Evolutionary conservation across 192 early-diverging fungal species (phyloP).

Genomic region (Chytriomyces sp.): DNA sequence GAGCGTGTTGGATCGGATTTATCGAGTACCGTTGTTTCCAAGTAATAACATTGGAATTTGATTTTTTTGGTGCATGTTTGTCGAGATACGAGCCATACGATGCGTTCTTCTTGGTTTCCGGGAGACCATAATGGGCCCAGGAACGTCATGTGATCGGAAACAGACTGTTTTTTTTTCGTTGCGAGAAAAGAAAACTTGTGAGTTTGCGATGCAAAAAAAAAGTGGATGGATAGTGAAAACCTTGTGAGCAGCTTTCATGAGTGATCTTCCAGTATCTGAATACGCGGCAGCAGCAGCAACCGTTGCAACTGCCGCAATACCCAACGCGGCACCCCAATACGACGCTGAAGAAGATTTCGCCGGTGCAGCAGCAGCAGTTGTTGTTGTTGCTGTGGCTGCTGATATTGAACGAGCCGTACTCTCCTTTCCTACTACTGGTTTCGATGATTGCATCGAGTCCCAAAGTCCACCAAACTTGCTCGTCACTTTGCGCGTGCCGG

Average conservation of each 20-base stretch:
- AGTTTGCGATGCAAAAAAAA: no score
- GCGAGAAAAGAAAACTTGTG: background rate
- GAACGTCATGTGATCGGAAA: slow-evolving; percentile 5
- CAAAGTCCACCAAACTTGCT: background rate
- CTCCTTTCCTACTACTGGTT: background rate
- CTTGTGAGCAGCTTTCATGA: no score
- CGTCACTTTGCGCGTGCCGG: slow-evolving; percentile 44
- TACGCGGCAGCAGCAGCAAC: slow-evolving; percentile 13
- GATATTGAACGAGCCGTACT: background rate
- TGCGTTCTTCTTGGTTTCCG: slow-evolving; percentile 11
- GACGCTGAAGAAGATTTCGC: background rate
- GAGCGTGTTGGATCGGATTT: background rate
- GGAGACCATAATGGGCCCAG: slow-evolving; percentile 24
- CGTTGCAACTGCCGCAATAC: background rate
- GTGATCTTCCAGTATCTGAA: background rate
- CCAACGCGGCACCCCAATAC: background rate
- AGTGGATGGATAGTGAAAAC: no score
- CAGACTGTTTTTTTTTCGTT: background rate
- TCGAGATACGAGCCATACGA: background rate
- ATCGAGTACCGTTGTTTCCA: slow-evolving; percentile 3
- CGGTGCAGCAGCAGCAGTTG: background rate
- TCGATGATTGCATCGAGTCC: background rate
- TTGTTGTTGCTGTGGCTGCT: background rate
- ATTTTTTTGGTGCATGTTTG: background rate
- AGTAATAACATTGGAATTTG: slow-evolving; percentile 7